A percentile compares a stretch with the other conserved stretches of the same genome.
phyloP scores from a whole-genome alignment of 2,329 filamentous ascomycete genomes.

The Diaporthe velutina region DNA sequence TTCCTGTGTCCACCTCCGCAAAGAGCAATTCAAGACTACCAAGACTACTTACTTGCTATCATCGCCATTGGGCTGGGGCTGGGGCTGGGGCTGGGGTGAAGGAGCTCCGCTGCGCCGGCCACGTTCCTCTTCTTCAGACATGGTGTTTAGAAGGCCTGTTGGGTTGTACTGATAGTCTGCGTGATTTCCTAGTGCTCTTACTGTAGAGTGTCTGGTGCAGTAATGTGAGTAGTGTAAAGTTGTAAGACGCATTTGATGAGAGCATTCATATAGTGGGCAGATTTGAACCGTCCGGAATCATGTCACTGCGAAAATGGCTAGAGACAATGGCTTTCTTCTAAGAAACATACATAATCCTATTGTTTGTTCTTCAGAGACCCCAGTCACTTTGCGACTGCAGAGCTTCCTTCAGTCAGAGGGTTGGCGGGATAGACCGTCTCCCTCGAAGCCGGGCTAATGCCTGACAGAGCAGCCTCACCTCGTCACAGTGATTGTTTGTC shows the following conservation, averaged over 20 bases:
- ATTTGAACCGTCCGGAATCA: not conserved
- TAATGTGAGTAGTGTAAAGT: not conserved
- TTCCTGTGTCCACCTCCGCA: not conserved
- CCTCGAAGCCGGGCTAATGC: not conserved
- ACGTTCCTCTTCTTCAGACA: not conserved
- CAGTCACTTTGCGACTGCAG: not conserved
- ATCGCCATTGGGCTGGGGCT: not conserved
- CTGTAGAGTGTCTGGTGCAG: not conserved
- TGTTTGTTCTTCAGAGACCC: not conserved
- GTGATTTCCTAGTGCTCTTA: not conserved
- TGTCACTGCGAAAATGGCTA: not conserved
- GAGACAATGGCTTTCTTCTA: not conserved
- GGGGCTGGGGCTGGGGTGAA: constrained; percentile 8
- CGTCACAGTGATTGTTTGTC: not conserved
- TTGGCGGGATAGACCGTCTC: not conserved
- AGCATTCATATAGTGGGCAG: not conserved
- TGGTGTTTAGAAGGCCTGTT: not conserved
- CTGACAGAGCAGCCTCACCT: not conserved
- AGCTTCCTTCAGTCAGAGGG: not conserved
- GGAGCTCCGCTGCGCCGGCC: constrained; percentile 20
- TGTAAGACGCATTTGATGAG: not conserved
- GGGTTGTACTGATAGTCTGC: not conserved
- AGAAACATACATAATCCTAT: not conserved
- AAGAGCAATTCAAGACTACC: not conserved
- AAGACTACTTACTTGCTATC: too few relatives aligned